Conservation (phyloP, 202 grass and related monocot species). For the Schoenoplectus triqueter region DNA sequence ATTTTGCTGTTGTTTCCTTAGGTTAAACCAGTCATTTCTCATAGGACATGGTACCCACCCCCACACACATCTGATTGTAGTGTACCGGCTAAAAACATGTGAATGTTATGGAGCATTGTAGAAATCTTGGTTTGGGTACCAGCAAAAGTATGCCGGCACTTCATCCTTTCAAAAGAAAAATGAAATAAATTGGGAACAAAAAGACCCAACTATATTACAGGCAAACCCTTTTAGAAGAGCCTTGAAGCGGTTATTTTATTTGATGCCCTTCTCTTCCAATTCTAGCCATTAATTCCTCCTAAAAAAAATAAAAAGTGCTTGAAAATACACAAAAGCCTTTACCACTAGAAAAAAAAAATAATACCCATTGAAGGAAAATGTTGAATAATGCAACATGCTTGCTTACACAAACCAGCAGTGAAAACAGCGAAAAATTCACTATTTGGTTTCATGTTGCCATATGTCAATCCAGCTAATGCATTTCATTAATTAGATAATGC, state of each 20-base stretch:
- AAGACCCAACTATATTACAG: neutral
- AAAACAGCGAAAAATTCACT: neutral
- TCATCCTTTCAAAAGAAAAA: neutral
- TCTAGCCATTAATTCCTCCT: slow-evolving; percentile 39
- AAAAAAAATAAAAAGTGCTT: neutral
- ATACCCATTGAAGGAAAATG: neutral
- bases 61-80: neutral
- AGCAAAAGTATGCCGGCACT: neutral
- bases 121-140: neutral
- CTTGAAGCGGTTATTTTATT: slow-evolving; percentile 6
- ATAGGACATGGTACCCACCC: neutral
- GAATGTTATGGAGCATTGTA: neutral
- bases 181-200: neutral
- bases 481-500: neutral
- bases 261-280: slow-evolving; percentile 20
- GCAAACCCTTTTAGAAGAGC: neutral
- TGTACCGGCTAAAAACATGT: neutral
- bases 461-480: slow-evolving; percentile 13
- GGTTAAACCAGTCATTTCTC: neutral
- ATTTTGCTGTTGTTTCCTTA: neutral
- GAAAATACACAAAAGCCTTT: neutral
- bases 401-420: neutral
- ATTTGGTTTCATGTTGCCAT: neutral
- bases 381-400: neutral
- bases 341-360: neutral